Evolutionary conservation across 164 flowering plant genomes (phyloP).

Genomic region (Annona cherimola): DNA sequence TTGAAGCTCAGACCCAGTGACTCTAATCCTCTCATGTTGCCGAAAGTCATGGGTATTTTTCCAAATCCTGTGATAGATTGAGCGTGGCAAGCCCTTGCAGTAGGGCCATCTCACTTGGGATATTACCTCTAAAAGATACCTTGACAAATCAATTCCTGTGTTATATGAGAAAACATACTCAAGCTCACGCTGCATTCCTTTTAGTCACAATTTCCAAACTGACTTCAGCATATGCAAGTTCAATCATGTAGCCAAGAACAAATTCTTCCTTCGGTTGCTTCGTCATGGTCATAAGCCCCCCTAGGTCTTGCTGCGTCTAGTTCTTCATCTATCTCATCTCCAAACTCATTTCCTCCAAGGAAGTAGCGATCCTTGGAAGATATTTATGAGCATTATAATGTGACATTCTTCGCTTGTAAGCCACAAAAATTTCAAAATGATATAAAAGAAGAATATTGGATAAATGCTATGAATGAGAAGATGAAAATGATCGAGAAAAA

Average conservation of each 20-base stretch:
- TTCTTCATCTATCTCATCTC: too few species aligned
- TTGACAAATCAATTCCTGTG: constrained; percentile 20
- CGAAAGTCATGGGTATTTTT: constrained; percentile 11
- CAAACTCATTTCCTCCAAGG: too few species aligned
- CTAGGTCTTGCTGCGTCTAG: constrained; percentile 1
- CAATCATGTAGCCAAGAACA: not conserved
- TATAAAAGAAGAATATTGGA: too few species aligned
- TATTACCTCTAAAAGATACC: constrained; percentile 9
- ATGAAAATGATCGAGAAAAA: too few species aligned
- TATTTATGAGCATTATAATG: too few species aligned
- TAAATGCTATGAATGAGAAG: too few species aligned
- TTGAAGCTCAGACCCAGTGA: constrained; percentile 17
- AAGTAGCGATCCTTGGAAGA: too few species aligned
- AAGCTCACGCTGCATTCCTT: constrained; percentile 2
- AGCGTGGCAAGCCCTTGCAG: constrained; percentile 12
- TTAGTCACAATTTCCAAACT: constrained; percentile 12
- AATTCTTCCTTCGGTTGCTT: not conserved
- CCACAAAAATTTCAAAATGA: too few species aligned
- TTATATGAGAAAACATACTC: not conserved
- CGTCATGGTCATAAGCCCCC: not conserved
- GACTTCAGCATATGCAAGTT: constrained; percentile 1
- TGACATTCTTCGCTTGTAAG: too few species aligned
- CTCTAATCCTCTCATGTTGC: constrained; percentile 15
- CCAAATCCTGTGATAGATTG: constrained; percentile 18
- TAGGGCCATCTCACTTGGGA: constrained; percentile 16